Evolutionary conservation across 1,139 yeast genomes (phyloP).

Genomic region (Meyerozyma smithsonii): DNA sequence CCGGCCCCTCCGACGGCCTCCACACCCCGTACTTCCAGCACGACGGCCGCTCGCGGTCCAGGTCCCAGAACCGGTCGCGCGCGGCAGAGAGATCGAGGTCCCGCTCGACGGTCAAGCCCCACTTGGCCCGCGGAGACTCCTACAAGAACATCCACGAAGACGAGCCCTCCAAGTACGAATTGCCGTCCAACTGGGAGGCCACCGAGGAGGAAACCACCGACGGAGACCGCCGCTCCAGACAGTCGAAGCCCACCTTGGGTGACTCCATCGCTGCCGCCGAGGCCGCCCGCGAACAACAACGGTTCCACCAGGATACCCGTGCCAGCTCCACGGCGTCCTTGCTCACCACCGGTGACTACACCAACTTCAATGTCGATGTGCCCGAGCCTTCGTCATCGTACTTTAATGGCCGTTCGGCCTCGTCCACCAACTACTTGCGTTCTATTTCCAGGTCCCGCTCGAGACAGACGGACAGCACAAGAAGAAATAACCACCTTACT

Average conservation of each 20-base stretch:
- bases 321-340: conserved; percentile 22
- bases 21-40: conserved; percentile 45
- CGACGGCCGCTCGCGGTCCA: conserved; percentile 26
- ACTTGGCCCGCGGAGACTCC: conserved; percentile 64
- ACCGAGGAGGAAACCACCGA: conserved; percentile 19
- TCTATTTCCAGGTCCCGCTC: conserved; percentile 62
- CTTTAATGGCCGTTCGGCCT: conserved; percentile 26
- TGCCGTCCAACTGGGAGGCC: conserved; percentile 35
- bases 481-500: conserved; percentile 18
- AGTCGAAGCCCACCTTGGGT: conserved; percentile 46
- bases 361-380: conserved; percentile 42
- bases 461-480: conserved; percentile 29
- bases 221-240: conserved; percentile 39
- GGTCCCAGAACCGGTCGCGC: conserved; percentile 10
- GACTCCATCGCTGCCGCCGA: conserved; percentile 46
- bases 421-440: conserved; percentile 50
- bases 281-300: conserved; percentile 15
- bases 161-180: conserved; percentile 40
- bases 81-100: conserved; percentile 26
- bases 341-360: conserved; percentile 47
- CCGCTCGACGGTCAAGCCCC: conserved; percentile 39
- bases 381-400: conserved; percentile 24
- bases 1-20: conserved; percentile 16
- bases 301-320: conserved; percentile 10
- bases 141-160: conserved; percentile 45